These are phyloP conservation scores for Picea glauca DNA, from an alignment of 75 land plant species.

Conservation along the genomic window DNA sequence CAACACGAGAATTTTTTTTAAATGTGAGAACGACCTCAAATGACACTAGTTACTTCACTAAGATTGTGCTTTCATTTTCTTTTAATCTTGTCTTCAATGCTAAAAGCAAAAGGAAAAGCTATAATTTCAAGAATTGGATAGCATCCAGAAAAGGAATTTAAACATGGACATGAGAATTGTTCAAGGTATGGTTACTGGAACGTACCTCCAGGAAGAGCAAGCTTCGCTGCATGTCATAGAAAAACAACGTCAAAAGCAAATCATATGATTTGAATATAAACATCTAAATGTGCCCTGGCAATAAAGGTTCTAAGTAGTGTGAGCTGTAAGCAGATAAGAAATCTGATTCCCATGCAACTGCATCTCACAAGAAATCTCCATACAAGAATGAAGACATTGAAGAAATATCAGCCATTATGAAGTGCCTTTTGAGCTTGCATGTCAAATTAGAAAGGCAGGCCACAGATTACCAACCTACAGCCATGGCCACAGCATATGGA, in stretches of 20 bases:
- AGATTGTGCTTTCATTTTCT: neutral
- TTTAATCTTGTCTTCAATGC: neutral
- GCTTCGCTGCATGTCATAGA: slow-evolving; percentile 71
- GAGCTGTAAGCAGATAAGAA: neutral
- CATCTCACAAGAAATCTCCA: slow-evolving; percentile 8
- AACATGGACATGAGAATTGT: neutral
- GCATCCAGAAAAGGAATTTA: neutral
- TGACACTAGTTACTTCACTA: neutral
- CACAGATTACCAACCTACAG: slow-evolving; percentile 51
- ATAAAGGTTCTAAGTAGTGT: neutral
- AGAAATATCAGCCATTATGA: neutral
- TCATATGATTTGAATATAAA: neutral
- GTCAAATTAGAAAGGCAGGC: neutral
- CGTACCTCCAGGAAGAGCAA: slow-evolving; percentile 80
- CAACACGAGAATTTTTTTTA: no score
- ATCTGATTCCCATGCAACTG: neutral
- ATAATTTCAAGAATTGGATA: neutral
- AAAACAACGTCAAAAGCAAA: neutral
- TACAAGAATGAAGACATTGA: neutral
- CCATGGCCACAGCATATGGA: slow-evolving; percentile 97
- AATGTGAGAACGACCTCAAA: neutral
- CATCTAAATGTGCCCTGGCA: neutral
- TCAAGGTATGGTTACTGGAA: neutral
- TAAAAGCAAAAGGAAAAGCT: neutral
- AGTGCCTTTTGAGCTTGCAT: neutral